These are phyloP conservation scores for Penicillium sclerotiorum DNA, from an alignment of 2,329 filamentous ascomycete genomes.

Conservation along the genomic window DNA sequence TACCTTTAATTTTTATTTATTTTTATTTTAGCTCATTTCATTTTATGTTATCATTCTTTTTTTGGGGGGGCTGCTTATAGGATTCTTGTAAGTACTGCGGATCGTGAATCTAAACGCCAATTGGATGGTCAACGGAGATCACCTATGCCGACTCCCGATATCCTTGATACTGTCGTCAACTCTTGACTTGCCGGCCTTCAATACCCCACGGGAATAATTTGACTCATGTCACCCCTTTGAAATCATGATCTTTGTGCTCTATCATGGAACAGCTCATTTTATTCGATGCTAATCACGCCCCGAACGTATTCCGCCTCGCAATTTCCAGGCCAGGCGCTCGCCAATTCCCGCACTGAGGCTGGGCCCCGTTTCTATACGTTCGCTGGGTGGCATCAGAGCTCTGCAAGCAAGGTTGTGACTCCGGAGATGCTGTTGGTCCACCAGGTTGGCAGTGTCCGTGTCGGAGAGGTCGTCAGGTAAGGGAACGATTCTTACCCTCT, in stretches of 20 bases:
- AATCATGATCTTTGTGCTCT: not conserved
- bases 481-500: conserved; percentile 14
- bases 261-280: conserved; percentile 25
- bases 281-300: conserved; percentile 47
- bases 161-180: no score
- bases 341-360: conserved; percentile 22
- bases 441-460: conserved; percentile 87
- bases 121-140: no score
- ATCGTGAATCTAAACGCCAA: no score
- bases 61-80: no score
- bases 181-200: no score
- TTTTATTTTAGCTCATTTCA: no score
- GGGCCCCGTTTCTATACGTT: conserved; percentile 34
- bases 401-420: conserved; percentile 23
- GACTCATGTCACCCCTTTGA: not conserved
- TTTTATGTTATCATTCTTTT: no score
- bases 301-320: conserved; percentile 47
- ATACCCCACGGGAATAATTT: not conserved
- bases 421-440: conserved; percentile 81
- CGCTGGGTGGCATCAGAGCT: conserved; percentile 37
- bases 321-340: conserved; percentile 34
- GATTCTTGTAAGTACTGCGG: no score
- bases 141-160: no score
- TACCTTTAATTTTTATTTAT: no score
- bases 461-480: conserved; percentile 90